A percentile compares a stretch with the other conserved stretches of the same genome.
phyloP scores from a whole-genome alignment of 768 basidiomycete genomes.

The Kwoniella newhampshirensis region DNA sequence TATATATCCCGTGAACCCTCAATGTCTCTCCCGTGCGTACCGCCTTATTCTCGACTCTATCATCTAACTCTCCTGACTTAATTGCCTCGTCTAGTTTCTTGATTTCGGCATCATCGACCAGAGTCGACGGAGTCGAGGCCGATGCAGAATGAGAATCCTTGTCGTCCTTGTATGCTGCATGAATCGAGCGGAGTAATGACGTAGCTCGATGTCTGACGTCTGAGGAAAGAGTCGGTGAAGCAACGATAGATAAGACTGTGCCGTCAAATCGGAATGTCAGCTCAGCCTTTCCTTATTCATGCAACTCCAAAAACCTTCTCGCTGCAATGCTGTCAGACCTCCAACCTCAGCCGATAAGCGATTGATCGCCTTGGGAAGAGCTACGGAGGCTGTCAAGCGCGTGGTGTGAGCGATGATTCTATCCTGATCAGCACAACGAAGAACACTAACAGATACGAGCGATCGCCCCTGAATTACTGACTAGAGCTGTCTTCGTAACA shows the following conservation, averaged over 20 bases:
- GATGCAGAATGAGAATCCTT: conserved; percentile 18
- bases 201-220: conserved; percentile 43
- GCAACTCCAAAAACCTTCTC: conserved; percentile 34
- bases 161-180: conserved; percentile 37
- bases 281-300: neutral
- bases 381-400: conserved; percentile 31
- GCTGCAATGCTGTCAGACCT: conserved; percentile 42
- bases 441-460: conserved; percentile 40
- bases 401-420: neutral
- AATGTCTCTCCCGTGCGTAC: conserved; percentile 32
- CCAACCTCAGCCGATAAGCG: conserved; percentile 41
- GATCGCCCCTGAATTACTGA: conserved; percentile 38
- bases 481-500: conserved; percentile 36
- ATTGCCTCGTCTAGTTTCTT: conserved; percentile 19
- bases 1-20: conserved; percentile 47
- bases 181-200: conserved; percentile 26
- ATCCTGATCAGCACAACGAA: neutral
- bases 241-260: conserved; percentile 41
- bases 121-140: conserved; percentile 2
- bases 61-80: conserved; percentile 21
- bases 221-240: conserved; percentile 44
- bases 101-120: conserved; percentile 12
- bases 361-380: conserved; percentile 45
- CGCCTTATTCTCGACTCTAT: conserved; percentile 31
- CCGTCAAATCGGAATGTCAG: neutral